A percentile compares a stretch with the other conserved stretches of the same genome.
phyloP scores from a whole-genome alignment of 2,329 filamentous ascomycete genomes.

The Cadophora luteo-olivacea region DNA sequence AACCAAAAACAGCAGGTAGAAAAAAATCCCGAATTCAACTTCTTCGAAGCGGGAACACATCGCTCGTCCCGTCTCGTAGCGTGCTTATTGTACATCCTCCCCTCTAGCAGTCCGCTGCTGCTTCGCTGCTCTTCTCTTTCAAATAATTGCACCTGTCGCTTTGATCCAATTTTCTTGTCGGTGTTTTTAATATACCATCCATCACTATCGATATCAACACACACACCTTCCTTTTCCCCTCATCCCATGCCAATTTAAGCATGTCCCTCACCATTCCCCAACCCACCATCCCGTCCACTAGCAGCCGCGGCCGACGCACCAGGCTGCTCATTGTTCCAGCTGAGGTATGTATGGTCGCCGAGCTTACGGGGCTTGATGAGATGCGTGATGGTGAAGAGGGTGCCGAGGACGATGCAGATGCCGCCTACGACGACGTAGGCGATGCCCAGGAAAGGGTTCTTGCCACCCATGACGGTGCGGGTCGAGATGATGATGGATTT shows the following conservation, averaged over 20 bases:
- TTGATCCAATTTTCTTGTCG: too few relatives aligned
- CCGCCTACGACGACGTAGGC: constrained; percentile 94
- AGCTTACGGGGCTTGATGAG: constrained; percentile 95
- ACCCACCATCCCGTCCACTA: constrained; percentile 58
- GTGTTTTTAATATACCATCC: too few relatives aligned
- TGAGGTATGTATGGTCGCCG: constrained; percentile 95
- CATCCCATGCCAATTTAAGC: constrained; percentile 6
- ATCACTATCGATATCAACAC: neutral
- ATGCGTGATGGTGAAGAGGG: constrained; percentile 88
- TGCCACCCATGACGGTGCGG: constrained; percentile 89
- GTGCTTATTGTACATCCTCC: constrained; percentile 29
- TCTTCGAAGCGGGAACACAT: neutral
- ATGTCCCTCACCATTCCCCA: constrained; percentile 21
- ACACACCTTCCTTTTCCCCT: neutral
- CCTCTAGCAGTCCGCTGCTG: neutral
- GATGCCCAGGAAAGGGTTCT: constrained; percentile 95
- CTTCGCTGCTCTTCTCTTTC: too few relatives aligned
- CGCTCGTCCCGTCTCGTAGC: neutral
- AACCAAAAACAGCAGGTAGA: neutral
- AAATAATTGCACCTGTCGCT: too few relatives aligned
- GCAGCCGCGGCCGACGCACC: constrained; percentile 57
- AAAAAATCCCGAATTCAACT: neutral
- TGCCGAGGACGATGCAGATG: constrained; percentile 87
- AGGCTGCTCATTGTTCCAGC: constrained; percentile 83
- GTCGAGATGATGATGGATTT: constrained; percentile 92